Evolutionary conservation across 768 basidiomycete species (phyloP).

Genomic region (Amanita polypyramis): DNA sequence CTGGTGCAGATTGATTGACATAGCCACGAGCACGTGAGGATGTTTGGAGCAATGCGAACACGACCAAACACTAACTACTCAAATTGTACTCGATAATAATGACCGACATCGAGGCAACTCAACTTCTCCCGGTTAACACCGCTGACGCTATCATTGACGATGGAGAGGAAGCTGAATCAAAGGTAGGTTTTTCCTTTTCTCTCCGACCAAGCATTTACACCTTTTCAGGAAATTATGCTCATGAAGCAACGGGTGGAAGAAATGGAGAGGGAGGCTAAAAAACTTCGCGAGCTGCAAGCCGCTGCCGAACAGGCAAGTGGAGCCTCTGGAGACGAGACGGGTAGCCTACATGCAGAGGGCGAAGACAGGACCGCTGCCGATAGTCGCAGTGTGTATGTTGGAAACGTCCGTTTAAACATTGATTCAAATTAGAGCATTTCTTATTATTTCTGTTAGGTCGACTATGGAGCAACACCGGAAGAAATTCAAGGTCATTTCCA

Average conservation of each 20-base stretch:
- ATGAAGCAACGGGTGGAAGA: conserved; percentile 92
- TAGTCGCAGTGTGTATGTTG: conserved; percentile 84
- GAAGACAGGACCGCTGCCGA: conserved; percentile 82
- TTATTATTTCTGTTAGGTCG: conserved; percentile 51
- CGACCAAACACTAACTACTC: conserved; percentile 10
- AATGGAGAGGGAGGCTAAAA: conserved; percentile 88
- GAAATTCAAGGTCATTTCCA: conserved; percentile 98
- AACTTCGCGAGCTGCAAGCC: conserved; percentile 78
- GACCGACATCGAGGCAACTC: conserved; percentile 42
- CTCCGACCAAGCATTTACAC: conserved; percentile 10
- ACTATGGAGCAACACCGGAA: conserved; percentile 94
- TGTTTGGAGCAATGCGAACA: neutral
- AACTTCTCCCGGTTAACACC: conserved; percentile 24
- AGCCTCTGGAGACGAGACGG: conserved; percentile 35
- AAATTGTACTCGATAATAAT: conserved; percentile 28
- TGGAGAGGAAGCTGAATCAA: conserved; percentile 54
- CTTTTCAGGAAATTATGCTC: conserved; percentile 66
- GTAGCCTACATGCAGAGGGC: conserved; percentile 49
- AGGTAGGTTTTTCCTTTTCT: conserved; percentile 25
- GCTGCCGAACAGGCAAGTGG: conserved; percentile 51
- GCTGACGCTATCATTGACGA: conserved; percentile 38
- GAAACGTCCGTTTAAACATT: conserved; percentile 63
- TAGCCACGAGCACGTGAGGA: conserved; percentile 1
- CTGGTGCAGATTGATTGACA: neutral
- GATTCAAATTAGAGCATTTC: conserved; percentile 8